Evolutionary conservation across 192 early-diverging fungal species (phyloP).

Genomic region (Coemansia sp.): DNA sequence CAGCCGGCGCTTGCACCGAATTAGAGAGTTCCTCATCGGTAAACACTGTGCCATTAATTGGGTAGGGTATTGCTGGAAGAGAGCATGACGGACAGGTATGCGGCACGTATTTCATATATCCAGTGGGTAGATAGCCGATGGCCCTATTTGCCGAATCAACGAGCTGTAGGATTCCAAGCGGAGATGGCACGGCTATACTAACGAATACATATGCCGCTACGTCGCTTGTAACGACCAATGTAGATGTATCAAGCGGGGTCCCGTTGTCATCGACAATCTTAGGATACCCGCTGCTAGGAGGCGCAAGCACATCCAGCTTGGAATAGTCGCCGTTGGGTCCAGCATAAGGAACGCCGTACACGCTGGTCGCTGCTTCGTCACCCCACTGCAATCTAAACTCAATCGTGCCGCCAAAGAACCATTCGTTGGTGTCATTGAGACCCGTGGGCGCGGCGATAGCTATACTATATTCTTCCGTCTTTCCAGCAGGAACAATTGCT

Average conservation of each 20-base stretch:
- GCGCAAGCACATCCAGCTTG: conserved; percentile 22
- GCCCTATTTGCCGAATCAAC: conserved; percentile 21
- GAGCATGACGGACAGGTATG: conserved; percentile 21
- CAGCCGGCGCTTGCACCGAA: conserved; percentile 19
- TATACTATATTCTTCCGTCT: conserved; percentile 17
- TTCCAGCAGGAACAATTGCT: conserved; percentile 28
- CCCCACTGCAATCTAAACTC: conserved; percentile 37
- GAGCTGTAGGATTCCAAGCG: conserved; percentile 18
- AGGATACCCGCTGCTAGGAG: conserved; percentile 16
- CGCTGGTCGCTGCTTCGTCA: neutral
- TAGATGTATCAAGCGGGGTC: conserved; percentile 14
- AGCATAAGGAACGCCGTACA: conserved; percentile 43
- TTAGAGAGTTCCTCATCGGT: conserved; percentile 18
- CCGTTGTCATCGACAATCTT: conserved; percentile 12
- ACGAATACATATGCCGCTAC: neutral
- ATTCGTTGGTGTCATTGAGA: conserved; percentile 34
- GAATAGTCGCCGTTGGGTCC: conserved; percentile 54
- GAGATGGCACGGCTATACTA: conserved; percentile 33
- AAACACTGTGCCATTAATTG: conserved; percentile 11
- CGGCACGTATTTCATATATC: conserved; percentile 19
- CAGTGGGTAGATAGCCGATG: conserved; percentile 28
- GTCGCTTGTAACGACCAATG: conserved; percentile 13
- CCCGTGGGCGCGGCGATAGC: conserved; percentile 35
- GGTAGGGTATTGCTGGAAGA: neutral
- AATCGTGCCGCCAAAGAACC: conserved; percentile 56